Evolutionary conservation across 352 stramenopile genomes (phyloP).

Genomic region (Phytophthora pluvialis): DNA sequence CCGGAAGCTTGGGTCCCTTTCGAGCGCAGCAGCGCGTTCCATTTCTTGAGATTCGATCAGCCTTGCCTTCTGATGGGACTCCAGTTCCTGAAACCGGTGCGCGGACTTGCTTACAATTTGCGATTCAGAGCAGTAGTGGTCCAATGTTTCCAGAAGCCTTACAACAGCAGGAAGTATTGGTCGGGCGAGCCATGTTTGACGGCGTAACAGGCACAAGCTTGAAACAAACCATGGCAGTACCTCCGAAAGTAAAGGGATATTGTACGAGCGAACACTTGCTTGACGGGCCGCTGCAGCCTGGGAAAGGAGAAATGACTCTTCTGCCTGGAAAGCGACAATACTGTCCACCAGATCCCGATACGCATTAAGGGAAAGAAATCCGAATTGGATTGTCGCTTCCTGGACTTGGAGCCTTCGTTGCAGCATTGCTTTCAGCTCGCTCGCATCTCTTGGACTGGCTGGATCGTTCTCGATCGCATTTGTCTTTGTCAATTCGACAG

Average conservation of each 20-base stretch:
- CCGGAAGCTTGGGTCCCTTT: constrained; percentile 51
- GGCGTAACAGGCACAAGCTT: constrained; percentile 79
- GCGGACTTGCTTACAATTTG: constrained; percentile 68
- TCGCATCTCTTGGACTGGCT: constrained; percentile 6
- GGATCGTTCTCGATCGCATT: constrained; percentile 20
- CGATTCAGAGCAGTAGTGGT: constrained; percentile 79
- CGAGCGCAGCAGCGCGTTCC: constrained; percentile 56
- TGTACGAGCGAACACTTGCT: constrained; percentile 46
- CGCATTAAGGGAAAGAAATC: constrained; percentile 65
- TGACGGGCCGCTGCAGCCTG: constrained; percentile 30
- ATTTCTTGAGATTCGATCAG: constrained; percentile 71
- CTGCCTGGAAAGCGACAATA: constrained; percentile 55
- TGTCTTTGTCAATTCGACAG: constrained; percentile 66
- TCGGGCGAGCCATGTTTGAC: constrained; percentile 80
- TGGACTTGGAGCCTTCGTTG: constrained; percentile 62
- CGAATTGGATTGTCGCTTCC: constrained; percentile 71
- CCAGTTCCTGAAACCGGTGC: constrained; percentile 66
- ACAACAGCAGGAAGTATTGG: constrained; percentile 71
- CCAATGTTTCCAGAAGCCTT: constrained; percentile 65
- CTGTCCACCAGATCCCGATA: constrained; percentile 59
- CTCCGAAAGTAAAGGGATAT: constrained; percentile 64
- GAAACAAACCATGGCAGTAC: constrained; percentile 82
- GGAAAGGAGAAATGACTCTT: constrained; percentile 52
- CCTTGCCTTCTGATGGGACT: constrained; percentile 62
- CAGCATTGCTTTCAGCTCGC: constrained; percentile 13